Percentiles rank a stretch among this genome's conserved stretches.
Evolutionary conservation across 2,329 filamentous ascomycete genomes (phyloP).

Genomic region (Cladophialophora bantiana): DNA sequence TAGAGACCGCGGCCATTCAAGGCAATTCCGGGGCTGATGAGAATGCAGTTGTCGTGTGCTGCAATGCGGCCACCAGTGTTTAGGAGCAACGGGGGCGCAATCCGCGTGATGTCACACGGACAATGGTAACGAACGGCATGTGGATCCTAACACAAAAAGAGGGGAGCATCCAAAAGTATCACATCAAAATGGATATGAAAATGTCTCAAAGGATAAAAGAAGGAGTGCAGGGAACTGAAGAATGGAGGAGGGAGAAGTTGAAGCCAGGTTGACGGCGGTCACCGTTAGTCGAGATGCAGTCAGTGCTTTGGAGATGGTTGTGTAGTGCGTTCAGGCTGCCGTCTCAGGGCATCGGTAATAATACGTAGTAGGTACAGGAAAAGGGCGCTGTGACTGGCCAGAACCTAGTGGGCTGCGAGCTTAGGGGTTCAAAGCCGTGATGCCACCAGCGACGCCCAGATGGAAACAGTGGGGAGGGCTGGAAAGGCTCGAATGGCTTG

Average conservation of each 20-base stretch:
- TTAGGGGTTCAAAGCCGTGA: not conserved
- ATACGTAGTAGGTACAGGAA: not conserved
- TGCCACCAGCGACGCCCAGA: too few relatives aligned
- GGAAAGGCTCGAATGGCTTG: not conserved
- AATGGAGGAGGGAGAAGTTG: not conserved
- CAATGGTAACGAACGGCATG: conserved; percentile 17
- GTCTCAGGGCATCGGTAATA: not conserved
- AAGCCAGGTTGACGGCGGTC: not conserved
- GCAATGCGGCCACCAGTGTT: conserved; percentile 14
- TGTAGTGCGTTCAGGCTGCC: not conserved
- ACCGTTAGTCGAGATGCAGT: conserved; percentile 4
- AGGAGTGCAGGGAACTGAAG: conserved; percentile 1
- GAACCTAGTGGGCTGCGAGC: not conserved
- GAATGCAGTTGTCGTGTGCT: not conserved
- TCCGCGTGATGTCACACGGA: conserved; percentile 22
- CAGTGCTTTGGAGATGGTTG: not conserved
- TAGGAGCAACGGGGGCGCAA: conserved; percentile 1
- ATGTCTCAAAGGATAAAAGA: conserved; percentile 10
- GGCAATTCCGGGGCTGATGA: conserved; percentile 1
- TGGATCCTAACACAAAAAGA: conserved; percentile 13
- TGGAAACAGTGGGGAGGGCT: not conserved
- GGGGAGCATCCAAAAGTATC: conserved; percentile 1
- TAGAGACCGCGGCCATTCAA: conserved; percentile 37
- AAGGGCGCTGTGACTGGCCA: not conserved
- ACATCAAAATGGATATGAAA: conserved; percentile 7